Percentiles rank a stretch among this genome's conserved stretches.
These are phyloP conservation scores for Waltergamsia citrina DNA, from an alignment of 2,329 filamentous ascomycete genomes.

Conservation along the genomic window DNA sequence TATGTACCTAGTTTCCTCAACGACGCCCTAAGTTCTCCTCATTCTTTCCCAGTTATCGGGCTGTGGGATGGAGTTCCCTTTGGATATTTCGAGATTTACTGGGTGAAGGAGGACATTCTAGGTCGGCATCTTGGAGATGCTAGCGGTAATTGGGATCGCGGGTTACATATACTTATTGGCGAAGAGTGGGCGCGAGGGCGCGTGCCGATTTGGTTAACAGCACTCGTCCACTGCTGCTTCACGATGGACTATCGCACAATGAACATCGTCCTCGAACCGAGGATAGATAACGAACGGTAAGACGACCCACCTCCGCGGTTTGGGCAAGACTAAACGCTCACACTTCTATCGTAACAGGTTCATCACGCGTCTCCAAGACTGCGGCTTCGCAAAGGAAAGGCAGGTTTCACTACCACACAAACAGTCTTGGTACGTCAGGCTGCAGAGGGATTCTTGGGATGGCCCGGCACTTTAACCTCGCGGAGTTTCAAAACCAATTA, in stretches of 20 bases:
- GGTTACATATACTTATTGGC: slow-evolving; percentile 80
- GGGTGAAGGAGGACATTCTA: slow-evolving; percentile 86
- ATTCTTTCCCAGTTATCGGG: slow-evolving; percentile 86
- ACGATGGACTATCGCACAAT: slow-evolving; percentile 71
- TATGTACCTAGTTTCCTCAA: slow-evolving; percentile 58
- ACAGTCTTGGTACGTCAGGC: slow-evolving; percentile 76
- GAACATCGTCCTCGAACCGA: slow-evolving; percentile 76
- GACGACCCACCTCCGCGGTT: slow-evolving; percentile 14
- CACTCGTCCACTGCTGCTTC: slow-evolving; percentile 80
- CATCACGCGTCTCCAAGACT: slow-evolving; percentile 54
- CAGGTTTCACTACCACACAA: slow-evolving; percentile 89
- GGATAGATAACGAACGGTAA: slow-evolving; percentile 84
- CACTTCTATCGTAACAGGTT: slow-evolving; percentile 15
- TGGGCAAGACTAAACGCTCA: background rate
- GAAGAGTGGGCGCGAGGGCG: slow-evolving; percentile 84
- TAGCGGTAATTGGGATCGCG: slow-evolving; percentile 74
- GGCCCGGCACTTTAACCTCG: slow-evolving; percentile 40
- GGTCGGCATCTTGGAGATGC: slow-evolving; percentile 58
- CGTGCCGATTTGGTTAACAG: slow-evolving; percentile 75
- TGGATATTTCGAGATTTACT: slow-evolving; percentile 96
- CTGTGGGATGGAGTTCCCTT: slow-evolving; percentile 94
- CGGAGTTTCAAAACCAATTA: too few relatives aligned
- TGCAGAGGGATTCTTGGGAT: slow-evolving; percentile 72
- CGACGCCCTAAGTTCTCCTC: slow-evolving; percentile 51
- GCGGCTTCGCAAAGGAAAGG: slow-evolving; percentile 78